Evolutionary conservation across 2,329 filamentous ascomycete genomes (phyloP).

Genomic region (Davidsoniella australis): DNA sequence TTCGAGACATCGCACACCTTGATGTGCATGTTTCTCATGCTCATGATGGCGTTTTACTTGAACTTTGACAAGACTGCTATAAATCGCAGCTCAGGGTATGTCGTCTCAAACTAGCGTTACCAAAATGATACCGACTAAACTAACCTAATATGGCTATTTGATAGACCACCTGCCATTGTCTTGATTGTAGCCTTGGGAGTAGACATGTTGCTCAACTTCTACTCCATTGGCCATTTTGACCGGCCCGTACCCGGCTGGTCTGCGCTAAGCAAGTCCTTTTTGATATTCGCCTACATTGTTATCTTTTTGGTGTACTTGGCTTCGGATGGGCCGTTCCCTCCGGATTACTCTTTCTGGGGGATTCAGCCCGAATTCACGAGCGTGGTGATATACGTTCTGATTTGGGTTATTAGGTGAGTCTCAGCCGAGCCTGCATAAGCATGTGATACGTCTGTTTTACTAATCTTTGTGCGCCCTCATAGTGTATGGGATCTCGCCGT

Average conservation of each 20-base stretch:
- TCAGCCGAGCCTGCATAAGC: neutral
- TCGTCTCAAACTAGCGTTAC: neutral
- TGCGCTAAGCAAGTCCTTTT: conserved; percentile 18
- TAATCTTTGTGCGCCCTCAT: neutral
- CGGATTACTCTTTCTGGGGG: conserved; percentile 23
- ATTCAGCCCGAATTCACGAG: conserved; percentile 18
- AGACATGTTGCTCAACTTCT: conserved; percentile 22
- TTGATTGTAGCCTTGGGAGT: conserved; percentile 19
- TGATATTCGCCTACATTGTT: conserved; percentile 21
- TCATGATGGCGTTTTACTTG: conserved; percentile 21
- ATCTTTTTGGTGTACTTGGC: conserved; percentile 22
- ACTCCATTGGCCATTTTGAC: conserved; percentile 19
- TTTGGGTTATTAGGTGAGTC: conserved; percentile 22
- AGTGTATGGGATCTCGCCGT: conserved; percentile 13
- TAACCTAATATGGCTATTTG: neutral
- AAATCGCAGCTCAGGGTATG: conserved; percentile 8
- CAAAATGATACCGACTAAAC: conserved; percentile 3
- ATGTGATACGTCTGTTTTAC: neutral
- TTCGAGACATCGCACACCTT: conserved; percentile 19
- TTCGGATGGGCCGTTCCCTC: conserved; percentile 22
- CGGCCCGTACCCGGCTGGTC: conserved; percentile 19
- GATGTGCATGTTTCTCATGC: conserved; percentile 18
- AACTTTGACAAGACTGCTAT: conserved; percentile 16
- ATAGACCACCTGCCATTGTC: conserved; percentile 18
- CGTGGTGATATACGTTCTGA: conserved; percentile 21